phyloP scores from a whole-genome alignment of 2,329 filamentous ascomycete genomes.

The Bipolaris gigantea region DNA sequence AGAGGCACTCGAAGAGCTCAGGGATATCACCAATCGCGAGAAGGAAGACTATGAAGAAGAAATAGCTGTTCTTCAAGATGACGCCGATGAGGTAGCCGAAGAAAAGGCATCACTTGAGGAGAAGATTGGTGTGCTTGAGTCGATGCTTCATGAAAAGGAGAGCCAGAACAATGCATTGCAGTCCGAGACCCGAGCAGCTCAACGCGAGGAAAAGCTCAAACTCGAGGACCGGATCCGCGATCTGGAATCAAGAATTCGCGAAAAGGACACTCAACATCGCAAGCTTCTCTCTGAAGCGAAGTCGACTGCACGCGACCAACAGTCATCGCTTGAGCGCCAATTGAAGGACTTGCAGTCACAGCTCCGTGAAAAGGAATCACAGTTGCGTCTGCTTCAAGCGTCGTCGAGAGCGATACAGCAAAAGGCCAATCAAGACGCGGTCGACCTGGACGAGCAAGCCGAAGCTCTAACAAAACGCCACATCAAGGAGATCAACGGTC shows the following conservation, averaged over 20 bases:
- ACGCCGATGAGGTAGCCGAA: conserved; percentile 47
- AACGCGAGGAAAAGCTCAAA: conserved; percentile 53
- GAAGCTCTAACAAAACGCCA: conserved; percentile 70
- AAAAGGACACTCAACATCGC: conserved; percentile 37
- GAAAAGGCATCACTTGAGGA: conserved; percentile 63
- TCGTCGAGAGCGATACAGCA: conserved; percentile 35
- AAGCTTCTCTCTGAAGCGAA: conserved; percentile 33
- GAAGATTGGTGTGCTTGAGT: conserved; percentile 51
- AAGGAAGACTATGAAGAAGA: conserved; percentile 60
- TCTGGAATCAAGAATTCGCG: conserved; percentile 31
- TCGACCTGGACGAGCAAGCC: conserved; percentile 50
- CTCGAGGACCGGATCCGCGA: conserved; percentile 55
- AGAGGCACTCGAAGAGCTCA: conserved; percentile 55
- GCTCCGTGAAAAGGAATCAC: conserved; percentile 32
- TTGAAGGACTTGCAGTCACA: conserved; percentile 39
- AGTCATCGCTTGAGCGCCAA: conserved; percentile 52
- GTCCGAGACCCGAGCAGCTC: conserved; percentile 55
- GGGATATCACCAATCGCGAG: conserved; percentile 49
- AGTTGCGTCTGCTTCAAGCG: conserved; percentile 30
- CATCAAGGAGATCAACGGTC: conserved; percentile 74
- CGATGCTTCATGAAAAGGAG: conserved; percentile 45
- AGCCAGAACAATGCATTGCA: conserved; percentile 22
- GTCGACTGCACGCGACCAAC: conserved; percentile 48
- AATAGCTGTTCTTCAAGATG: conserved; percentile 51
- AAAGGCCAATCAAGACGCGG: conserved; percentile 34